These are phyloP conservation scores for Blastobotrys malaysiensis DNA, from an alignment of 1,139 yeast species.

Conservation along the genomic window DNA sequence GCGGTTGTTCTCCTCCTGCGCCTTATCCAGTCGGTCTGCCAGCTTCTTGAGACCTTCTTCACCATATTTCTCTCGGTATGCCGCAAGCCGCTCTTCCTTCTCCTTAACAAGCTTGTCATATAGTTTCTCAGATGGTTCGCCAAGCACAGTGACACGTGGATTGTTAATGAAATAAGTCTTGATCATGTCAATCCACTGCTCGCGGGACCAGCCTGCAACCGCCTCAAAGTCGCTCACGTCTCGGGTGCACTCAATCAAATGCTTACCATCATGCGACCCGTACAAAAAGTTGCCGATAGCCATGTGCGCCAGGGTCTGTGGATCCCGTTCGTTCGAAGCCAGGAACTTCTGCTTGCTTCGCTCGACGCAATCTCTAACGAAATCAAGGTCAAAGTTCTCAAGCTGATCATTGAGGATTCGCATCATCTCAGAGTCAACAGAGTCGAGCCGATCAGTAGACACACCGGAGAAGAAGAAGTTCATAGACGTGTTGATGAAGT, in stretches of 20 bases:
- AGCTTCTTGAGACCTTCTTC: constrained; percentile 54
- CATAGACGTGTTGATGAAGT: constrained; percentile 52
- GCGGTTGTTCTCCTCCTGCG: constrained; percentile 61
- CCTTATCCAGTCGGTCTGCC: constrained; percentile 48
- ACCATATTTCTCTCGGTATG: constrained; percentile 52
- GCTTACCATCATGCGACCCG: constrained; percentile 58
- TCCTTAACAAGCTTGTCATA: constrained; percentile 50
- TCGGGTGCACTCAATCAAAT: constrained; percentile 50
- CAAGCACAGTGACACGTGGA: constrained; percentile 67
- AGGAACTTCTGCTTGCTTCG: constrained; percentile 61
- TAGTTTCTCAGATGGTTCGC: constrained; percentile 64
- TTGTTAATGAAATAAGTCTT: constrained; percentile 53
- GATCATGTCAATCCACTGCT: constrained; percentile 62
- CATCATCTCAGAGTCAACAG: constrained; percentile 49
- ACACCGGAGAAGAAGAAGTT: constrained; percentile 65
- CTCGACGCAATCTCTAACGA: constrained; percentile 62
- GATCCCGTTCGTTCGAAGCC: constrained; percentile 59
- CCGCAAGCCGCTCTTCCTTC: constrained; percentile 44
- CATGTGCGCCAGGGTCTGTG: constrained; percentile 55
- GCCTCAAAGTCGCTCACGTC: constrained; percentile 56
- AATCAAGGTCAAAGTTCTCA: constrained; percentile 53
- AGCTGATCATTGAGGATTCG: constrained; percentile 48
- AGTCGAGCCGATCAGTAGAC: constrained; percentile 57
- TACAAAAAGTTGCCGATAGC: constrained; percentile 79
- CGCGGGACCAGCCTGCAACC: constrained; percentile 54